Evolutionary conservation across 2,329 filamentous ascomycete genomes (phyloP).

Genomic region (Dothistroma septosporum): DNA sequence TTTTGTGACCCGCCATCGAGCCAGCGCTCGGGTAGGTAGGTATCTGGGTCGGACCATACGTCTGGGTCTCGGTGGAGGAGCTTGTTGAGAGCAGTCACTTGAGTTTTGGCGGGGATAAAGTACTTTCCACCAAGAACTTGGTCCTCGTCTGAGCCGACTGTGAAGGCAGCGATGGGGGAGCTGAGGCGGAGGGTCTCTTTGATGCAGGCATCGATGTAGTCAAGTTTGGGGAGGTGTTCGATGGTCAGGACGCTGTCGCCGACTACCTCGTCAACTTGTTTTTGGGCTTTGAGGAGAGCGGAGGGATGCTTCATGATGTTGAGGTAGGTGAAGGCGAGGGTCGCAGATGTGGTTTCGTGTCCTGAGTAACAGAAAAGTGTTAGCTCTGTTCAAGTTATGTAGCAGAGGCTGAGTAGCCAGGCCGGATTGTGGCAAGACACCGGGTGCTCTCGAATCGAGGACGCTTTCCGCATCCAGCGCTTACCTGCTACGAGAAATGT

Average conservation of each 20-base stretch:
- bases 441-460: no score
- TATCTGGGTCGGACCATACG: constrained; percentile 61
- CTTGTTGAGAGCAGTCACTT: constrained; percentile 43
- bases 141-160: constrained; percentile 1
- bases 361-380: constrained; percentile 30
- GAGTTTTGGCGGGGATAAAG: constrained; percentile 50
- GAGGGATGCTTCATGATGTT: constrained; percentile 61
- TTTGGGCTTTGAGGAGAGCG: constrained; percentile 56
- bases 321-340: constrained; percentile 63
- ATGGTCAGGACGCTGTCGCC: constrained; percentile 55
- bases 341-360: constrained; percentile 67
- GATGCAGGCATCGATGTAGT: constrained; percentile 62
- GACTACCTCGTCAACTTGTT: constrained; percentile 64
- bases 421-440: no score
- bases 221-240: constrained; percentile 60
- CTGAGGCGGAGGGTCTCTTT: constrained; percentile 60
- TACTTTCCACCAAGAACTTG: constrained; percentile 52
- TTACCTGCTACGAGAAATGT: constrained; percentile 61
- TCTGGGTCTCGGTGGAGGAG: constrained; percentile 58
- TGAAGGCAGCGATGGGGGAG: constrained; percentile 51
- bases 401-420: no score
- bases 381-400: no score
- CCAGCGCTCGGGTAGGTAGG: constrained; percentile 70
- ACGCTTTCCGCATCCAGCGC: no score
- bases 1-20: constrained; percentile 45